Evolutionary conservation across 2,329 filamentous ascomycete genomes (phyloP).

Genomic region (Penicillium vulpinum): DNA sequence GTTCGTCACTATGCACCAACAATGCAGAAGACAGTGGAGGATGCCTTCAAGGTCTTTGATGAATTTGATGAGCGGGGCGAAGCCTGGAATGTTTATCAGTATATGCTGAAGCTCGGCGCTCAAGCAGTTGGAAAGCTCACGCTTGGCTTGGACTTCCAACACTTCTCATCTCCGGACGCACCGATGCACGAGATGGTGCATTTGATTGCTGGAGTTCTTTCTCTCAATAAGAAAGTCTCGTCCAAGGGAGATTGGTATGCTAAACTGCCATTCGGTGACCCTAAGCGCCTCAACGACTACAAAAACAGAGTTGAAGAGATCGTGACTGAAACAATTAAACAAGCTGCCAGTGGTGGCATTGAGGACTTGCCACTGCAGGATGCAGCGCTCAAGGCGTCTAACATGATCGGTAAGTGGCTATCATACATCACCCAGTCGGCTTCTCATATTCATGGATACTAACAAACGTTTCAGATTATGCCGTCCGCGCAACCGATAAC

Average conservation of each 20-base stretch:
- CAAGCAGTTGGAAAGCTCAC: slow-evolving; percentile 48
- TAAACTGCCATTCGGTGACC: slow-evolving; percentile 59
- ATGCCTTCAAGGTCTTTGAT: slow-evolving; percentile 52
- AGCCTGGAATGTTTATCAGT: slow-evolving; percentile 52
- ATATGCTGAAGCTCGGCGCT: slow-evolving; percentile 52
- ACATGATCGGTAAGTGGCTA: slow-evolving; percentile 45
- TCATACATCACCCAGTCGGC: slow-evolving; percentile 7
- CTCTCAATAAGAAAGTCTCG: slow-evolving; percentile 61
- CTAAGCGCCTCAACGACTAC: slow-evolving; percentile 40
- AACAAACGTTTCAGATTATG: slow-evolving; percentile 47
- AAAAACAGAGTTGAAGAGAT: slow-evolving; percentile 22
- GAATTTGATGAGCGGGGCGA: slow-evolving; percentile 49
- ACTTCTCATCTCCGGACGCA: slow-evolving; percentile 47
- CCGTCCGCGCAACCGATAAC: slow-evolving; percentile 54
- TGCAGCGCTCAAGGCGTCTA: slow-evolving; percentile 45
- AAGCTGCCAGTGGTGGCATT: slow-evolving; percentile 22
- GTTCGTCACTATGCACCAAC: slow-evolving; percentile 52
- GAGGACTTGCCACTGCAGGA: slow-evolving; percentile 40
- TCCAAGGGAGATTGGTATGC: slow-evolving; percentile 58
- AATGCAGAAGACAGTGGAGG: slow-evolving; percentile 58
- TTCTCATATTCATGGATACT: background rate
- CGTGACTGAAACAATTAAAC: slow-evolving; percentile 25
- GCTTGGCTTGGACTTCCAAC: slow-evolving; percentile 48
- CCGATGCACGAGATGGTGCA: slow-evolving; percentile 55
- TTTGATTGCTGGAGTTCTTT: slow-evolving; percentile 52